Evolutionary conservation across 495 filamentous ascomycete genomes (phyloP).

Genomic region (Tricharina praecox): DNA sequence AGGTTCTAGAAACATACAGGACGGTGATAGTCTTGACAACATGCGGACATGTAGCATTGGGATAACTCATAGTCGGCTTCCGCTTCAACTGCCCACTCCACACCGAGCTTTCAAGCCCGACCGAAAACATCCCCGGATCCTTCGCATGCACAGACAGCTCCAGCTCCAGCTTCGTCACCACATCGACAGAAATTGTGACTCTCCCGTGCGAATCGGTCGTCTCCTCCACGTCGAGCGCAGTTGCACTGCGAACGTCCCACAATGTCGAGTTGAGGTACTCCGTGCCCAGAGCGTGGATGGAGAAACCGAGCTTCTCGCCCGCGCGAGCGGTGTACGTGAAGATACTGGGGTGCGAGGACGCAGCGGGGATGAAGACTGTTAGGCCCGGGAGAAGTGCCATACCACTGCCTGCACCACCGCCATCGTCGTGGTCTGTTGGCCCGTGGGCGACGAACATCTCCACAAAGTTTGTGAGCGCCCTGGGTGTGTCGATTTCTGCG

Average conservation of each 20-base stretch:
- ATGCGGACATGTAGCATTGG: neutral
- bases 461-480: neutral
- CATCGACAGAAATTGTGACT: neutral
- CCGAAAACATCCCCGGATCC: neutral
- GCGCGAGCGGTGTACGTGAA: neutral
- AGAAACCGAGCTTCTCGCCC: neutral
- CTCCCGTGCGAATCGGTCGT: neutral
- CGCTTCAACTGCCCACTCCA: neutral
- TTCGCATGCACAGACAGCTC: neutral
- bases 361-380: neutral
- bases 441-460: neutral
- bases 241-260: neutral
- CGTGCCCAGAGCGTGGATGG: neutral
- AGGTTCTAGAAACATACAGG: neutral
- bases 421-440: neutral
- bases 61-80: neutral
- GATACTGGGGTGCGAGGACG: neutral
- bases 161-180: neutral
- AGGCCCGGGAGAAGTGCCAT: neutral
- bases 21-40: neutral
- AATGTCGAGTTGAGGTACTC: neutral
- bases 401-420: neutral
- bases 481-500: neutral
- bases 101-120: neutral
- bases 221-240: neutral